Conservation (phyloP, 176 grass and related monocot species). For the Carex kokanica region DNA sequence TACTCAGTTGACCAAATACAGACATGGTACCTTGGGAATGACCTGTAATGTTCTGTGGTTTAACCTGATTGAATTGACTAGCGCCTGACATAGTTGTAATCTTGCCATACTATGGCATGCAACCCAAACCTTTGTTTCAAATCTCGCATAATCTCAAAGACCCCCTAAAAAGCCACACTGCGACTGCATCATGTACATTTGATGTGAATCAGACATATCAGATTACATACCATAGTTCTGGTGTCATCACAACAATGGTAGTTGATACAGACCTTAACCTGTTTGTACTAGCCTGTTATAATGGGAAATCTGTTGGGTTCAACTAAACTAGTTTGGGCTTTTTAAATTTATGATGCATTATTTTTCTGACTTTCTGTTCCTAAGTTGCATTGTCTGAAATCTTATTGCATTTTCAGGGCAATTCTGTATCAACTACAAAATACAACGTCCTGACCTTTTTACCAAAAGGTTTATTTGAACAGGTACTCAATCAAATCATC, state of each 20-base stretch:
- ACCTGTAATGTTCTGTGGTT: constrained; percentile 13
- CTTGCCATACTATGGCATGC: not conserved
- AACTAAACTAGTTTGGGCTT: constrained; percentile 1
- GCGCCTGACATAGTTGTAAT: not conserved
- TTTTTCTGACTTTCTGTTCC: constrained; percentile 13
- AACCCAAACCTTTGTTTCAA: not conserved
- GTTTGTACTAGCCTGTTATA: constrained; percentile 9
- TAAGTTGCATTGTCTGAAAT: not conserved
- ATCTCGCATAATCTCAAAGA: not conserved
- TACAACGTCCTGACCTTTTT: constrained; percentile 87
- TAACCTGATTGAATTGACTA: not conserved
- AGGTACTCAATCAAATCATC: constrained; percentile 47
- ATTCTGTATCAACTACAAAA: constrained; percentile 97
- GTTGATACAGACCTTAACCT: not conserved
- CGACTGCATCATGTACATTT: not conserved
- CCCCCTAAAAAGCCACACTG: no score
- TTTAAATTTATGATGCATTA: not conserved
- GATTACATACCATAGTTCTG: not conserved
- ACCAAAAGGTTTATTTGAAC: constrained; percentile 99
- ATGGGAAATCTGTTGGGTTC: not conserved
- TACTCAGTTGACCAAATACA: not conserved
- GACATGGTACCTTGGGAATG: not conserved
- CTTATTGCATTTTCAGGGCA: constrained; percentile 59
- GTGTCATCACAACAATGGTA: not conserved
- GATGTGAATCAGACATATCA: not conserved